These are phyloP conservation scores for Rubia tinctorum DNA, from an alignment of 305 asterid species.

Conservation along the genomic window DNA sequence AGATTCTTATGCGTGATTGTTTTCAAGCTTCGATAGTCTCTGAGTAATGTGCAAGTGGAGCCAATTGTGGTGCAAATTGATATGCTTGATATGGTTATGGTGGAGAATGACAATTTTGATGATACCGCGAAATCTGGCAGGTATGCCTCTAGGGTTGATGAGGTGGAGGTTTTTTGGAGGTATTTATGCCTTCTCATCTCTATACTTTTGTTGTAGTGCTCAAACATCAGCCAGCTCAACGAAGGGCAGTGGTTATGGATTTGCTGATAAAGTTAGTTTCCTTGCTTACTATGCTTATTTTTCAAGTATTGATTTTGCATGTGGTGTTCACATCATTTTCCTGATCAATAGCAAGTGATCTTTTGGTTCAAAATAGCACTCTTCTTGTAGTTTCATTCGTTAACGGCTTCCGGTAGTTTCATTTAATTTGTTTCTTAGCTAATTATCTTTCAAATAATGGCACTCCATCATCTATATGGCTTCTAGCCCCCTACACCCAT, in stretches of 20 bases:
- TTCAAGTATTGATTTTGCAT: not conserved
- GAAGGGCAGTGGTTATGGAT: conserved; percentile 87
- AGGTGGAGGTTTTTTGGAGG: conserved; percentile 23
- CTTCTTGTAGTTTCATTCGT: too few relatives aligned
- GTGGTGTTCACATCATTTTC: not conserved
- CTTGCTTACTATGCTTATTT: conserved; percentile 12
- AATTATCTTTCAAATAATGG: not conserved
- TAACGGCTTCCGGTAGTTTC: not conserved
- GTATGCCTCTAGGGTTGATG: conserved; percentile 30
- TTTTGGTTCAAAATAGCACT: not conserved
- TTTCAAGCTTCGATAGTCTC: conserved; percentile 75
- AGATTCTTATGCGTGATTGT: not conserved
- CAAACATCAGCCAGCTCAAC: conserved; percentile 47
- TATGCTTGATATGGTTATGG: conserved; percentile 86
- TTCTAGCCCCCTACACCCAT: not conserved
- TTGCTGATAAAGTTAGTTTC: conserved; percentile 86
- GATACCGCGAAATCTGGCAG: conserved; percentile 57
- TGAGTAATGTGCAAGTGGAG: conserved; percentile 93
- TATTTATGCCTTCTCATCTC: conserved; percentile 18
- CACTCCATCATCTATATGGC: not conserved
- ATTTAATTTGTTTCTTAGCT: not conserved
- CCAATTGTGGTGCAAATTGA: conserved; percentile 91
- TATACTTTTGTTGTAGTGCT: conserved; percentile 40
- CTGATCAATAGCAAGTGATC: not conserved
- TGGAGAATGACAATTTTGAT: conserved; percentile 81